Evolutionary conservation across 75 land plant genomes (phyloP).

Genomic region (Larix kaempferi): DNA sequence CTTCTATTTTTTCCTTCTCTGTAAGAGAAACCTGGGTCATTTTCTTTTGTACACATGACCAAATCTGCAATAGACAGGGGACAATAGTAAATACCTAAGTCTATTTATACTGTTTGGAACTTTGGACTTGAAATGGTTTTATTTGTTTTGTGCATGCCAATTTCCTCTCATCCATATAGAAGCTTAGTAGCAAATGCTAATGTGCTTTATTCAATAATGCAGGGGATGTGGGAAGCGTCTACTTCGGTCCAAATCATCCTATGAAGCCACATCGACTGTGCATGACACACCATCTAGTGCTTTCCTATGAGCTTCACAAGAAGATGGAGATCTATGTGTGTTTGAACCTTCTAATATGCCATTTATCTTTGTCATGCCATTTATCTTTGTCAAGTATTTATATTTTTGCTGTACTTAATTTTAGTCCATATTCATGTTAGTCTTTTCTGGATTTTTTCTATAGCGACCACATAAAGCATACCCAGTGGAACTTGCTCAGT

Average conservation of each 20-base stretch:
- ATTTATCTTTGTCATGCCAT: too few relatives aligned
- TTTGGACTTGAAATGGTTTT: too few relatives aligned
- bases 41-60: too few relatives aligned
- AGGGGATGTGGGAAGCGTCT: conserved; percentile 98
- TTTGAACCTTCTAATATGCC: conserved; percentile 1
- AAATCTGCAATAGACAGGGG: too few relatives aligned
- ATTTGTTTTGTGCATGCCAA: too few relatives aligned
- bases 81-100: too few relatives aligned
- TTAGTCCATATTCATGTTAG: not conserved
- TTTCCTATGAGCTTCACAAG: conserved; percentile 91
- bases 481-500: conserved; percentile 95
- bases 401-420: not conserved
- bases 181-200: too few relatives aligned
- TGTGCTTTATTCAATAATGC: conserved; percentile 16
- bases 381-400: not conserved
- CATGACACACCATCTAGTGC: conserved; percentile 98
- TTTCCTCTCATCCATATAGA: too few relatives aligned
- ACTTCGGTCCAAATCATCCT: conserved; percentile 99
- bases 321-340: conserved; percentile 99
- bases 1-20: too few relatives aligned
- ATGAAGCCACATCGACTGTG: conserved; percentile 99
- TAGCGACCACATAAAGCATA: conserved; percentile 99
- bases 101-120: too few relatives aligned
- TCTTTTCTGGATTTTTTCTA: conserved; percentile 2
- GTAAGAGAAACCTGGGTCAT: too few relatives aligned